phyloP scores from a whole-genome alignment of 768 basidiomycete genomes.

The Lactifluus volemus region DNA sequence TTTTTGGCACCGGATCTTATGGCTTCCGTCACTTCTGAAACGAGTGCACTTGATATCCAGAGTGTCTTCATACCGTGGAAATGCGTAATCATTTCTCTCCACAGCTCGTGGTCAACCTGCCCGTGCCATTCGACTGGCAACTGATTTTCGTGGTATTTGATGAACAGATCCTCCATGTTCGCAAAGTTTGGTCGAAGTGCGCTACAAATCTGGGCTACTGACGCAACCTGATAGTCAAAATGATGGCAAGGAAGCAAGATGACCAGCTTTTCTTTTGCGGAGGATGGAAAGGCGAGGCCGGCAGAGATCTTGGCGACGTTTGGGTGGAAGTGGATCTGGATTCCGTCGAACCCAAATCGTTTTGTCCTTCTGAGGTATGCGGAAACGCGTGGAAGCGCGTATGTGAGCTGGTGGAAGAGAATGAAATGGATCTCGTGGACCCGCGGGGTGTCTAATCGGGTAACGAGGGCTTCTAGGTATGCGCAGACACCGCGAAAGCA shows the following conservation, averaged over 20 bases:
- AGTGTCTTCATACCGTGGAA: not conserved
- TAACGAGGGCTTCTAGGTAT: not conserved
- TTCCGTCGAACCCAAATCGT: not conserved
- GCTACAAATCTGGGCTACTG: not conserved
- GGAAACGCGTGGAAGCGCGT: not conserved
- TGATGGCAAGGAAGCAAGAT: not conserved
- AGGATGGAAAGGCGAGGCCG: not conserved
- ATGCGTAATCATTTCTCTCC: not conserved
- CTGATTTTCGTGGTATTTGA: not conserved
- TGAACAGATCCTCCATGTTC: not conserved
- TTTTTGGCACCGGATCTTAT: not conserved
- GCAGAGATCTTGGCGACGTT: not conserved
- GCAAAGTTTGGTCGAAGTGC: not conserved
- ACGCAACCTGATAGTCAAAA: not conserved
- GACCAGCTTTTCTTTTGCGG: not conserved
- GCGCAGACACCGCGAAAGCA: not conserved
- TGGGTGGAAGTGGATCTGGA: not conserved
- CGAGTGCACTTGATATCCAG: slow-evolving; percentile 2
- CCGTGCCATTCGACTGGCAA: not conserved
- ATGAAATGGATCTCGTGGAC: not conserved
- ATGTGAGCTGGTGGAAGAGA: not conserved
- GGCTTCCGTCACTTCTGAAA: not conserved
- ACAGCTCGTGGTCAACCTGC: not conserved
- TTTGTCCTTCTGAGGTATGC: not conserved
- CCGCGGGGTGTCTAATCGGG: not conserved